These are phyloP conservation scores for Pythium aristosporum DNA, from an alignment of 352 stramenopile genomes.

Conservation along the genomic window DNA sequence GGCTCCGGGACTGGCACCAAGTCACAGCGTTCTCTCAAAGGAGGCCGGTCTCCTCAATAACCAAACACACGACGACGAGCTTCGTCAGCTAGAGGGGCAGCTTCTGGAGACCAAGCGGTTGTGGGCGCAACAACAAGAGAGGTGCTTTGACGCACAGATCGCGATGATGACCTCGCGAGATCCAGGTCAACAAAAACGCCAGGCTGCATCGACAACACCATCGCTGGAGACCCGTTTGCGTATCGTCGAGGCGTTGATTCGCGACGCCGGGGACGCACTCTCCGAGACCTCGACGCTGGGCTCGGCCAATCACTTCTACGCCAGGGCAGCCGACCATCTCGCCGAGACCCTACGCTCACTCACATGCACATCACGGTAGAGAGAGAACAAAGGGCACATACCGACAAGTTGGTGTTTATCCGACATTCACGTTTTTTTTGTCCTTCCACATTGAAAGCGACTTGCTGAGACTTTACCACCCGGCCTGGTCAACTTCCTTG, in stretches of 20 bases:
- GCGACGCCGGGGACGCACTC: slow-evolving; percentile 1
- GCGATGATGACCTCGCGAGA: neutral
- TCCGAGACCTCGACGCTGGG: neutral
- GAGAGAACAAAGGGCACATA: neutral
- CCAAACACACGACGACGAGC: slow-evolving; percentile 19
- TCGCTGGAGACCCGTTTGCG: neutral
- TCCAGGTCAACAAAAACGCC: neutral
- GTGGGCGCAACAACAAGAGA: slow-evolving; percentile 22
- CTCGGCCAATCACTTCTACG: slow-evolving; percentile 5
- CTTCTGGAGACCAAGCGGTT: slow-evolving; percentile 8
- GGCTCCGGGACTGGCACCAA: neutral
- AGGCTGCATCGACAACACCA: neutral
- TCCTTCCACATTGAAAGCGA: slow-evolving; percentile 1
- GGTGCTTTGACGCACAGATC: slow-evolving; percentile 8
- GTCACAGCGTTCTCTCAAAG: neutral
- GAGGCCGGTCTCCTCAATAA: neutral
- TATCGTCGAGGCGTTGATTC: slow-evolving; percentile 6
- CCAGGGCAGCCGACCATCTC: slow-evolving; percentile 13
- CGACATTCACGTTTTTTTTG: slow-evolving; percentile 7
- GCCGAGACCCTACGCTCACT: slow-evolving; percentile 11
- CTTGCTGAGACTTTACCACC: slow-evolving; percentile 34
- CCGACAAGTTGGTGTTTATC: slow-evolving; percentile 1
- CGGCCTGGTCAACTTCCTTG: slow-evolving; percentile 49
- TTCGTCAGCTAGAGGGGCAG: slow-evolving; percentile 2
- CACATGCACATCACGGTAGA: neutral